Evolutionary conservation across 1,139 yeast genomes (phyloP), one percentile per base, ranked within the genome.

Genomic region (Candida glucosophila): DNA sequence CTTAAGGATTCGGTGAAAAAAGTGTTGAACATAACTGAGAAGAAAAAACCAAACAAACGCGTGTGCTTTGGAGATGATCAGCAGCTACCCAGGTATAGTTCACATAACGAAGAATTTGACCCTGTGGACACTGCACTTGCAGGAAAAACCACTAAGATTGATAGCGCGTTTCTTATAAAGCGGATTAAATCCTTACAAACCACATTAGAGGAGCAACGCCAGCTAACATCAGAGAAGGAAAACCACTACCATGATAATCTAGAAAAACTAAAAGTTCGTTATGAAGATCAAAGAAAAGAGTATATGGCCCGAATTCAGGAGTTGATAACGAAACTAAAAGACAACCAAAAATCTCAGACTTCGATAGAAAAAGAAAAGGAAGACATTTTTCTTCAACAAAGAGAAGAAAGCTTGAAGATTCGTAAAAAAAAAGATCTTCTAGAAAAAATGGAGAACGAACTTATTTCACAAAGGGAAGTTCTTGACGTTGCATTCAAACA

Each of bases 1-100:
- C 31, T 41, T 14, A 37, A 32, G 19, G 21, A 26, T n/a, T 37
- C 43, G 12, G 44, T 43, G 6, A 30, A 33, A 22, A 29, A 30
- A 8, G 28, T 35, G 5, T 25, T 36, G 10, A 28, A 35, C 19
- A 29, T 35, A 6, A 25, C 27, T 15, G 30, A 32, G 4, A 24
- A 31, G 16, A 27, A n/a, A n/a, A n/a, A 20, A 12, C 17, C 12
- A 9, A 11, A 18, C 15, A 37, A 37, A 17, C 25, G 26, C 13
- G 39, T 32, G 13, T 21, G 34, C 6, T 37, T 37, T 21, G 24
- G 23, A 17, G 27, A 8, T n/a, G 18, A 8, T 16, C 8, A 16
- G 8, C 8, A 16, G n/a, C 8, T 16, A n/a, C n/a, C 8, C n/a
- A n/a, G 18, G 8, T 8, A 16, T n/a, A n/a, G n/a, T 8, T 16